Base-by-base conservation (phyloP, 179 eudicot genomes). In the Vitellaria paradoxa region DNA sequence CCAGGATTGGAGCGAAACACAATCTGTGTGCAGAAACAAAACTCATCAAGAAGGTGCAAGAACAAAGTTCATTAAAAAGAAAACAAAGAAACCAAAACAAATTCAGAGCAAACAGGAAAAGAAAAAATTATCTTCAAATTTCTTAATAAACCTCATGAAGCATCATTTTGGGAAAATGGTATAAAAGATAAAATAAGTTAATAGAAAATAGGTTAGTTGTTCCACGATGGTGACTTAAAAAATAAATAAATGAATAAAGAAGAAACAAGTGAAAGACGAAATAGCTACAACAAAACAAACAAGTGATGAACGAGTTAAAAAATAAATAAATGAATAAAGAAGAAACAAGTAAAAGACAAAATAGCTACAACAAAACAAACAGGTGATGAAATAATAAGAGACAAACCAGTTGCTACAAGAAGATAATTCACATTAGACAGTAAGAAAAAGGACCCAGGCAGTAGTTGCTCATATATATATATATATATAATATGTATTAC, bases 1-100 rank as follows among this genome's bases (percentile, higher is more conserved):
- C 82, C 88, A 67, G 91, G 89, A 87, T 91, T 88, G 37, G 91
- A 76, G 50, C 99, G 98, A 68, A 84, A 91, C 57, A 91, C 90
- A 84, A 96, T 82, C 98, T 93, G 85, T 53, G 63, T 23, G 46
- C n/a, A 72, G 68, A 18, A 45, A 75, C 30, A 69, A 59, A n/a
- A 7, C 17, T 66, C 42, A 65, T 64, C 42, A 72, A 15, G 5
- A 42, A 65, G 46, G 21, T 55, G 45, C 63, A 23, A 23, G 40
- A 53, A 40, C 21, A 46, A 63, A 73, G 50, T n/a, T 45, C 76
- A 75, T 13, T 30, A 60, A 73, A 7, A n/a, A 15, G 59, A 63
- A 68, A 46, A 74, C 15, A 74, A 13, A 6, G 63, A 55, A 12
- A 37, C 47, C 55, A 37, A 71, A 9, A 24, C 6, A 30, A 10